Base-by-base conservation (phyloP, 2,329 filamentous ascomycete species). In the Penicillium sp. region DNA sequence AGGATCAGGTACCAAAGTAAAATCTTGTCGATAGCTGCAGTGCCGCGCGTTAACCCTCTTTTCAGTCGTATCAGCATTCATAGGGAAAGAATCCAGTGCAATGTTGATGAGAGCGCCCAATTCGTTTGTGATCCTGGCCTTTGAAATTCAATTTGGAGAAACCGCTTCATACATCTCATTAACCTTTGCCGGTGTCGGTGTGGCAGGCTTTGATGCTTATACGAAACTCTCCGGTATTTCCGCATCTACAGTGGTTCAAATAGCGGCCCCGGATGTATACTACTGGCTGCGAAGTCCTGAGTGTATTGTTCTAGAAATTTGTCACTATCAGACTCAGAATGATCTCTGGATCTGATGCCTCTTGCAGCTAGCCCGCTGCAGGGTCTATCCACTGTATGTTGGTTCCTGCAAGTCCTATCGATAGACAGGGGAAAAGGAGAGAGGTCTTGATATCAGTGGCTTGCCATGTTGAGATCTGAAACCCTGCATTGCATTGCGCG, bases 381-480 rank as follows among this genome's bases (percentile, higher is more conserved):
- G 58, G 58, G 58, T 45, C 58, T 45, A 60, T 55, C 45, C 45
- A 41, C 21, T 11, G 31, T 38, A 46, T 45, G 41, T 51, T 38
- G 51, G 50, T 60, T 41, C 26, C 31, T 45, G 23, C 31, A 41
- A 15, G 46, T 23, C 56, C 51, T 23, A 51, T 46, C 41, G 41
- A 49, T 41, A 17, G 35, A 50, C 26, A 55, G 49, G 29, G 47
- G 23, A 21, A 48, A 29, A 59, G 11, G 23, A 44, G 38, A n/a
- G 6, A n/a, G 30, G 30, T 21, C 6, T 52, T 13, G n/a, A 45
- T 44, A 15, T 54, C 19, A 56, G 35, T 41, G 7, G 35, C 35
- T 41, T 15, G 35, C 35, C 5, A 41, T 15, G 15, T 15, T 56
- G 30, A 30, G 26, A 31, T 21, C 46, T 48, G 19, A 23, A 48